Conservation (phyloP, 306 rosid genomes). For the Urtica urens region DNA sequence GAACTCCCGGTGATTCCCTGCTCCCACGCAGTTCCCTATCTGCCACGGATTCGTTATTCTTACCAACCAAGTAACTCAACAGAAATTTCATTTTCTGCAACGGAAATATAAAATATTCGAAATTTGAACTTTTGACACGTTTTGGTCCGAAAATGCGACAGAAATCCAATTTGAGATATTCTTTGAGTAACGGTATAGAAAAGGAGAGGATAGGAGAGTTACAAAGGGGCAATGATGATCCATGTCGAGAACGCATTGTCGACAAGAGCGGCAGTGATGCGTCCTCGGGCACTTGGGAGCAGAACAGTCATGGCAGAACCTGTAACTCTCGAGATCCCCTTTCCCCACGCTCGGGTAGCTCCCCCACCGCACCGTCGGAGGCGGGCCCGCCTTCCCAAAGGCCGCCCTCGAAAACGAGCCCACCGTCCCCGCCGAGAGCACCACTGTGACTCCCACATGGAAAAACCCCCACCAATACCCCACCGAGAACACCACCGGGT, state of each 20-base stretch:
- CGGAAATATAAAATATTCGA: no score
- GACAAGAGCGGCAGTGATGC: slow-evolving; percentile 88
- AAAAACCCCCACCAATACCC: slow-evolving; percentile 52
- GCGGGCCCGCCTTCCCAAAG: slow-evolving; percentile 66
- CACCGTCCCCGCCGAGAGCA: slow-evolving; percentile 56
- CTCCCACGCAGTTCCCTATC: slow-evolving; percentile 98
- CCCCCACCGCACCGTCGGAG: slow-evolving; percentile 69
- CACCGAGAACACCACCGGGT: slow-evolving; percentile 56
- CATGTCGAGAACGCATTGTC: slow-evolving; percentile 79
- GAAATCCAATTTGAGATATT: no score
- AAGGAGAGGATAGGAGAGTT: slow-evolving; percentile 38
- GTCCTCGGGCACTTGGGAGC: slow-evolving; percentile 87
- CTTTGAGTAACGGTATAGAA: no score
- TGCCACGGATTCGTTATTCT: no score
- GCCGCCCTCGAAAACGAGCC: slow-evolving; percentile 61
- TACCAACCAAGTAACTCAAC: not conserved
- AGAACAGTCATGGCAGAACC: slow-evolving; percentile 67
- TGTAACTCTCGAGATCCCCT: slow-evolving; percentile 72
- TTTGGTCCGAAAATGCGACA: not conserved
- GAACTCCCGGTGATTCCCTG: slow-evolving; percentile 78
- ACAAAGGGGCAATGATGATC: slow-evolving; percentile 99
- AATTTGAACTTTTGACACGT: not conserved
- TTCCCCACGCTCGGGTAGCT: slow-evolving; percentile 76
- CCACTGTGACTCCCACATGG: slow-evolving; percentile 40
- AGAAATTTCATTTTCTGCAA: no score